A percentile compares a stretch with the other conserved stretches of the same genome.
Conservation (phyloP, 225 moss, liverwort and hornwort species). For the Pleurozium schreberi region DNA sequence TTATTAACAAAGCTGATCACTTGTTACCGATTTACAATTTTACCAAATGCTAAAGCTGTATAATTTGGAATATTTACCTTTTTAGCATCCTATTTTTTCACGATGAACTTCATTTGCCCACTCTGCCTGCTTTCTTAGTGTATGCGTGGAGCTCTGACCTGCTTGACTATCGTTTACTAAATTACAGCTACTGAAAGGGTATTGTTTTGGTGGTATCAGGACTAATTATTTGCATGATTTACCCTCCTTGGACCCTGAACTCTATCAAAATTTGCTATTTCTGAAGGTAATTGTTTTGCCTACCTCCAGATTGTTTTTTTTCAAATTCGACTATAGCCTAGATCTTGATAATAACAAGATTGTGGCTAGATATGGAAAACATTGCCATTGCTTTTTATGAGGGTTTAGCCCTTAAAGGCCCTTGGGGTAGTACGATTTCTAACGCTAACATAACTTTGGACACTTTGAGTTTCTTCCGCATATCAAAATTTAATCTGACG, state of each 20-base stretch:
- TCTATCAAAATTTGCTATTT: conserved; percentile 81
- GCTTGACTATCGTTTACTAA: not conserved
- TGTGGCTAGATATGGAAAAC: not conserved
- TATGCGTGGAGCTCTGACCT: not conserved
- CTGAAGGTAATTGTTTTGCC: conserved; percentile 51
- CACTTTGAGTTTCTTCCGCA: not conserved
- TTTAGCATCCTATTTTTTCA: not conserved
- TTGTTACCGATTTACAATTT: not conserved
- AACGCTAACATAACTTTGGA: not conserved
- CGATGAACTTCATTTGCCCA: not conserved
- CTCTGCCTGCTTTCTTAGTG: not conserved
- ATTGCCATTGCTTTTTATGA: not conserved
- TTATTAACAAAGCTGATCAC: not conserved
- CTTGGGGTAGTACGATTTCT: not conserved
- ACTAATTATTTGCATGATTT: conserved; percentile 87
- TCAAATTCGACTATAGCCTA: not conserved
- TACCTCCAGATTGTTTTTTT: not conserved
- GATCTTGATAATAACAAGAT: not conserved
- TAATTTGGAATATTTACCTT: not conserved
- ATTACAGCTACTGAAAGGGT: not conserved
- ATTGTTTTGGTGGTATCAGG: conserved; percentile 31
- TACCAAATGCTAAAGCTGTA: not conserved
- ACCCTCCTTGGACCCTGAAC: conserved; percentile 89
- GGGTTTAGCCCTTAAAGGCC: not conserved
- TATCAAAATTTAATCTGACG: not conserved